These are phyloP conservation scores for Batkoa obscura DNA, from an alignment of 371 early-diverging fungal genomes.

Conservation along the genomic window DNA sequence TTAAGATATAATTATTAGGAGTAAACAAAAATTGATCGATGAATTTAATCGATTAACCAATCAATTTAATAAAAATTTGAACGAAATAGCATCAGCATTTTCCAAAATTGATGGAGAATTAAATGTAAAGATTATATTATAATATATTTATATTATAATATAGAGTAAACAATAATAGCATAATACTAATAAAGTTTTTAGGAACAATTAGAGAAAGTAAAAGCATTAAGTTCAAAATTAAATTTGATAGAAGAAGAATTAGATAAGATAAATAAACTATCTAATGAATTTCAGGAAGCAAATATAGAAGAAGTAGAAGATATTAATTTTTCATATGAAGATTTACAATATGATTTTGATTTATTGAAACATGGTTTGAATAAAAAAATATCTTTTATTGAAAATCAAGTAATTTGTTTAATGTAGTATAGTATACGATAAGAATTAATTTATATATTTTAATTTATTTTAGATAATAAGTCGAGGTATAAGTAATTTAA, in stretches of 20 bases:
- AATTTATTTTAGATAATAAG: constrained; percentile 38
- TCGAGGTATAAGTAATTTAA: constrained; percentile 74
- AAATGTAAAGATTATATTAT: constrained; percentile 15
- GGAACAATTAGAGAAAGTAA: constrained; percentile 45
- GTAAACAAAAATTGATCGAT: constrained; percentile 50
- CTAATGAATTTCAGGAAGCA: constrained; percentile 56
- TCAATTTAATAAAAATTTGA: constrained; percentile 39
- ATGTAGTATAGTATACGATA: too few relatives aligned
- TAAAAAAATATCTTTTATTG: constrained; percentile 78
- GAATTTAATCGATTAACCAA: constrained; percentile 65
- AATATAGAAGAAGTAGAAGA: constrained; percentile 86
- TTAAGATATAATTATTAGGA: constrained; percentile 17
- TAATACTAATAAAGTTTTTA: too few relatives aligned
- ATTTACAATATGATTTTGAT: constrained; percentile 66
- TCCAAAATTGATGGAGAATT: constrained; percentile 49
- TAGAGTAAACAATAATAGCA: too few relatives aligned
- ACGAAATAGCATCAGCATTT: constrained; percentile 39
- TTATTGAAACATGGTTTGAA: constrained; percentile 52
- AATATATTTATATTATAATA: background rate
- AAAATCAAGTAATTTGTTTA: constrained; percentile 47
- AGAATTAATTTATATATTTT: too few relatives aligned
- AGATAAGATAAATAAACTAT: constrained; percentile 31
- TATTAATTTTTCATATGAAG: constrained; percentile 74
- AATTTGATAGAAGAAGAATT: constrained; percentile 30
- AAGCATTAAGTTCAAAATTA: constrained; percentile 23